These are phyloP conservation scores for Acacia confusa DNA, from an alignment of 306 rosid genomes.

Conservation along the genomic window DNA sequence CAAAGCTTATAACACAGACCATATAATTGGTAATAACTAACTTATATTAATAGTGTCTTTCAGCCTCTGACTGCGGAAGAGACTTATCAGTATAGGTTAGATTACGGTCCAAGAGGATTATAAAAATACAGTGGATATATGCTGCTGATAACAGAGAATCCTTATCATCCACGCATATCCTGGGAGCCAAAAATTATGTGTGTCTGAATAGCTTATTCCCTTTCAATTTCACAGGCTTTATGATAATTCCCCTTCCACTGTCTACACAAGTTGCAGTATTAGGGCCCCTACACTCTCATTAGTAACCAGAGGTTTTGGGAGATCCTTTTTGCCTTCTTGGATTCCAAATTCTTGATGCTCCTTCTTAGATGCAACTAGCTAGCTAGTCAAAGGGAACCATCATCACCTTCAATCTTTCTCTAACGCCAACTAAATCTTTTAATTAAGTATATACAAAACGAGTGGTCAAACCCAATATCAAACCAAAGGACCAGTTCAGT, in stretches of 20 bases:
- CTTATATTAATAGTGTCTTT: not conserved
- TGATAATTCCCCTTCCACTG: slow-evolving; percentile 12
- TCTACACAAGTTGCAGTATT: slow-evolving; percentile 43
- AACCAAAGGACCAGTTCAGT: not conserved
- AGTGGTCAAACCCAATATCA: not conserved
- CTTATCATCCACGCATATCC: slow-evolving; percentile 60
- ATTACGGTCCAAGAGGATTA: slow-evolving; percentile 11
- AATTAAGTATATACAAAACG: not conserved
- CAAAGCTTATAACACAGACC: not conserved
- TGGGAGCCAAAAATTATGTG: slow-evolving; percentile 37
- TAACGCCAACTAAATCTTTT: not conserved
- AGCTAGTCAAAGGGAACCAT: slow-evolving; percentile 29
- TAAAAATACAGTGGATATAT: not conserved
- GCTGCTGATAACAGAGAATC: slow-evolving; percentile 47
- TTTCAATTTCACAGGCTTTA: slow-evolving; percentile 44
- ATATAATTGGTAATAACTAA: slow-evolving; percentile 1
- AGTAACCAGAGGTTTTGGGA: slow-evolving; percentile 27
- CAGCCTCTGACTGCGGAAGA: not conserved
- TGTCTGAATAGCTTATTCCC: slow-evolving; percentile 21
- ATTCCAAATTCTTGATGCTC: slow-evolving; percentile 26
- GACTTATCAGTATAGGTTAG: not conserved
- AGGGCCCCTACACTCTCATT: slow-evolving; percentile 14
- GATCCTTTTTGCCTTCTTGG: slow-evolving; percentile 16
- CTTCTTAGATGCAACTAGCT: not conserved
- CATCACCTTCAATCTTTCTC: not conserved